These are phyloP conservation scores for Leccinum ochraceum DNA, from an alignment of 768 basidiomycete species.

Conservation along the genomic window DNA sequence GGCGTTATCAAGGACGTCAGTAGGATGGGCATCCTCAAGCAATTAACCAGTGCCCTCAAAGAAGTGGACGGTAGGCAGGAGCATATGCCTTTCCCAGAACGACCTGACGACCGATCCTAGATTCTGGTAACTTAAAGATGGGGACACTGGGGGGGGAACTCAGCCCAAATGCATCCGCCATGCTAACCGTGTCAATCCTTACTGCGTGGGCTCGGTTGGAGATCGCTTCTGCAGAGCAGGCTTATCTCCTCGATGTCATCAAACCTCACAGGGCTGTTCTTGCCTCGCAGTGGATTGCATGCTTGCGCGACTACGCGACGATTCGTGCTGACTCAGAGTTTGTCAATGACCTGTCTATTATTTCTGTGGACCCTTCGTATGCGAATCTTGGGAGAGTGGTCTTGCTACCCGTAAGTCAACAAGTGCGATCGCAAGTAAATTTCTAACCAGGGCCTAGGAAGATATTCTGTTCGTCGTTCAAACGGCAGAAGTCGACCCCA, in stretches of 20 bases:
- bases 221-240: slow-evolving; percentile 70
- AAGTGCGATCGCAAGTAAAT: background rate
- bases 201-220: slow-evolving; percentile 96
- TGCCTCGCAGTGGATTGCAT: slow-evolving; percentile 83
- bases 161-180: slow-evolving; percentile 92
- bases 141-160: slow-evolving; percentile 79
- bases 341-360: slow-evolving; percentile 70
- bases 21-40: slow-evolving; percentile 92
- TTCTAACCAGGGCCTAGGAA: slow-evolving; percentile 31
- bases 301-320: slow-evolving; percentile 89
- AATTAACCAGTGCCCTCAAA: slow-evolving; percentile 84
- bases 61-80: slow-evolving; percentile 75
- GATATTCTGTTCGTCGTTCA: too few species aligned
- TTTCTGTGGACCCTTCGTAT: slow-evolving; percentile 78
- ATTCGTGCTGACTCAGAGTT: slow-evolving; percentile 89
- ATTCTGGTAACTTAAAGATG: slow-evolving; percentile 78
- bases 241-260: slow-evolving; percentile 79
- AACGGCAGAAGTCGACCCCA: too few species aligned
- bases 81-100: background rate
- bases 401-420: slow-evolving; percentile 73
- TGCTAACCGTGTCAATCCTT: slow-evolving; percentile 89
- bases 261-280: slow-evolving; percentile 76
- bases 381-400: slow-evolving; percentile 90
- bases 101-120: slow-evolving; percentile 42
- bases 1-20: slow-evolving; percentile 89